A percentile compares a stretch with the other conserved stretches of the same genome.
phyloP scores from a whole-genome alignment of 2,329 filamentous ascomycete species.

The Xylariaceae sp. region DNA sequence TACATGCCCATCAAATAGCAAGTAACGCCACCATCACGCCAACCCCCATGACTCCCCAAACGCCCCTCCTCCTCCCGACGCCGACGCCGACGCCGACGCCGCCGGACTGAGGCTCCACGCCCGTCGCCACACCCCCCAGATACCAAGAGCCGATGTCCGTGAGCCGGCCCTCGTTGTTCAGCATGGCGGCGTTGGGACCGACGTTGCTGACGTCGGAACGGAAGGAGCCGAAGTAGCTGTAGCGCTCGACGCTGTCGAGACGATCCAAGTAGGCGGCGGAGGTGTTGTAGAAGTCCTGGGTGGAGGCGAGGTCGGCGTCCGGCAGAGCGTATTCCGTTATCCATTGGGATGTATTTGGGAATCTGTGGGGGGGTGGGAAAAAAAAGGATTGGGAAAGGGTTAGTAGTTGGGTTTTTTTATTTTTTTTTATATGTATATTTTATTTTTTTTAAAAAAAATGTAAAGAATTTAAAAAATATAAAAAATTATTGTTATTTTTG shows the following conservation, averaged over 20 bases:
- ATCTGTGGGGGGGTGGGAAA: conserved; percentile 34
- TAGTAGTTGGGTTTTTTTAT: too few relatives aligned
- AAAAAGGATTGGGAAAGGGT: too few relatives aligned
- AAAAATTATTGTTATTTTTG: background rate
- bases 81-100: background rate
- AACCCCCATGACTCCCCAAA: background rate
- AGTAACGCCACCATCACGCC: too few relatives aligned
- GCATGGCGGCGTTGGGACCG: conserved; percentile 65
- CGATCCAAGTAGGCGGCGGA: conserved; percentile 62
- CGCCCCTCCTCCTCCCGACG: background rate
- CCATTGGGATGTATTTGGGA: conserved; percentile 62
- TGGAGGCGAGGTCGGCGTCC: conserved; percentile 49
- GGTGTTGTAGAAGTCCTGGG: conserved; percentile 63
- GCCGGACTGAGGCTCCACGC: conserved; percentile 35
- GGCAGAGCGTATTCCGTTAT: conserved; percentile 70
- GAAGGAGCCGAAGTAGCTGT: conserved; percentile 73
- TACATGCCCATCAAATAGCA: too few relatives aligned
- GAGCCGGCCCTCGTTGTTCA: conserved; percentile 60
- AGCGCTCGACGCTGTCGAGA: conserved; percentile 56
- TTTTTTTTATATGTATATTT: too few relatives aligned
- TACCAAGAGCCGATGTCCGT: conserved; percentile 77
- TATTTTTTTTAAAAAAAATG: too few relatives aligned
- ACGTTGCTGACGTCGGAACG: conserved; percentile 65
- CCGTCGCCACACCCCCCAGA: conserved; percentile 51
- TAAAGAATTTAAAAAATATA: too few relatives aligned